Conservation (phyloP, 441 rosid genomes). For the Euphorbia neoarborescens region DNA sequence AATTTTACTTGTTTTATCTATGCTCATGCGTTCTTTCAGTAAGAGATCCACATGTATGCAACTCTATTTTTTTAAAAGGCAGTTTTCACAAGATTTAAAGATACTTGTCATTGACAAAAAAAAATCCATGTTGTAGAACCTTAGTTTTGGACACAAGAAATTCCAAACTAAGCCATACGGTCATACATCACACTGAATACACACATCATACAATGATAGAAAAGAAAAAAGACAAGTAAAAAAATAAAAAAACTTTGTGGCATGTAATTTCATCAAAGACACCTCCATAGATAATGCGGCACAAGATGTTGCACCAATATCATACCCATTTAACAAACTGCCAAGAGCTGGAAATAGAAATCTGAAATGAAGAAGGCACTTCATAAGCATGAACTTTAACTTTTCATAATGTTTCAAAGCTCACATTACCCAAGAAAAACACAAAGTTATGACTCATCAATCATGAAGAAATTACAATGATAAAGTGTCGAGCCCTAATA, state of each 20-base stretch:
- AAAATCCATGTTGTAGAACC: constrained; percentile 1
- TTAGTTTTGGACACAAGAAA: not conserved
- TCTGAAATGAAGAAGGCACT: constrained; percentile 38
- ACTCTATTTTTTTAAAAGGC: not conserved
- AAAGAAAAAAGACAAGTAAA: not conserved
- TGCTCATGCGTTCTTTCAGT: not conserved
- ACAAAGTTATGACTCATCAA: not conserved
- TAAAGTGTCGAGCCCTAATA: not conserved
- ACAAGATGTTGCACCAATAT: constrained; percentile 91
- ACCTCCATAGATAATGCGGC: constrained; percentile 79
- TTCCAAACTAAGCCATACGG: not conserved
- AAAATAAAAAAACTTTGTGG: not conserved
- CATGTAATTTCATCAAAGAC: constrained; percentile 15
- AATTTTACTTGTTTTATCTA: not conserved
- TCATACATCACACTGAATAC: not conserved
- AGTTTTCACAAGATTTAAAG: not conserved
- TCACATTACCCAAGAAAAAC: not conserved
- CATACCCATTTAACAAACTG: constrained; percentile 83
- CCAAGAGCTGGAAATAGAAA: constrained; percentile 96
- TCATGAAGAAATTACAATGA: not conserved
- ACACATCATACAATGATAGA: not conserved
- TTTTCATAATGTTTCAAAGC: not conserved
- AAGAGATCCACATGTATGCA: not conserved
- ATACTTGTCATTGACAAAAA: not conserved
- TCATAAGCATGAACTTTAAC: not conserved